Evolutionary conservation across 2,329 filamentous ascomycete genomes (phyloP).

Genomic region (Delphinella strobiligena): DNA sequence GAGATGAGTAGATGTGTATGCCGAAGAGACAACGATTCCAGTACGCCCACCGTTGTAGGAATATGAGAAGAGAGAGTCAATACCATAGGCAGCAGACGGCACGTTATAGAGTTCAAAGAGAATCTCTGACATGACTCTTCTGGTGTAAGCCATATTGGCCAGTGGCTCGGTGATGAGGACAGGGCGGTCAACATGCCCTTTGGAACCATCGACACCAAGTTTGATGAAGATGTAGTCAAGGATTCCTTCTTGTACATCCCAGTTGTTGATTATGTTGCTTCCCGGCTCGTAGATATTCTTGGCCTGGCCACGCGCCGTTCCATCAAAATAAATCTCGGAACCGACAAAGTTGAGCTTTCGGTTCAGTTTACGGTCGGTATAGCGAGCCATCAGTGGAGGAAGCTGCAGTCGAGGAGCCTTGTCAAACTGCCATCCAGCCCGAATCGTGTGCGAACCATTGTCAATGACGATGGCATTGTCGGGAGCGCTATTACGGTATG

Average conservation of each 20-base stretch:
- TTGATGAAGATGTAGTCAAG: conserved; percentile 93
- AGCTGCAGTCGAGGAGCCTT: conserved; percentile 64
- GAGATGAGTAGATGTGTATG: conserved; percentile 85
- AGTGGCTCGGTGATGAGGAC: conserved; percentile 94
- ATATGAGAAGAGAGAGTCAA: conserved; percentile 95
- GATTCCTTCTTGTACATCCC: conserved; percentile 93
- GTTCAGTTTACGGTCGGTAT: conserved; percentile 84
- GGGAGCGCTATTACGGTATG: conserved; percentile 52
- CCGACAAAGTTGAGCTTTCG: conserved; percentile 90
- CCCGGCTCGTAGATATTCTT: conserved; percentile 85
- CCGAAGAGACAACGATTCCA: conserved; percentile 82
- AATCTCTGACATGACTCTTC: conserved; percentile 81
- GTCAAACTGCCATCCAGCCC: conserved; percentile 95
- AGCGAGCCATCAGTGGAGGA: conserved; percentile 86
- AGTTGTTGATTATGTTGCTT: conserved; percentile 86
- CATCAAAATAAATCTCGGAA: conserved; percentile 86
- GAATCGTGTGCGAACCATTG: conserved; percentile 88
- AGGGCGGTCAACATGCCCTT: conserved; percentile 68
- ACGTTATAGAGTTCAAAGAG: conserved; percentile 92
- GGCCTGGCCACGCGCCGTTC: conserved; percentile 80
- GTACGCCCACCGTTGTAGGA: conserved; percentile 79
- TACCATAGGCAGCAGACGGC: conserved; percentile 81
- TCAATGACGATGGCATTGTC: conserved; percentile 85
- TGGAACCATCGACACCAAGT: conserved; percentile 66
- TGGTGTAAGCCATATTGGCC: conserved; percentile 77